Conservation (phyloP, 257 asterid genomes). For the Solanum tarijense region DNA sequence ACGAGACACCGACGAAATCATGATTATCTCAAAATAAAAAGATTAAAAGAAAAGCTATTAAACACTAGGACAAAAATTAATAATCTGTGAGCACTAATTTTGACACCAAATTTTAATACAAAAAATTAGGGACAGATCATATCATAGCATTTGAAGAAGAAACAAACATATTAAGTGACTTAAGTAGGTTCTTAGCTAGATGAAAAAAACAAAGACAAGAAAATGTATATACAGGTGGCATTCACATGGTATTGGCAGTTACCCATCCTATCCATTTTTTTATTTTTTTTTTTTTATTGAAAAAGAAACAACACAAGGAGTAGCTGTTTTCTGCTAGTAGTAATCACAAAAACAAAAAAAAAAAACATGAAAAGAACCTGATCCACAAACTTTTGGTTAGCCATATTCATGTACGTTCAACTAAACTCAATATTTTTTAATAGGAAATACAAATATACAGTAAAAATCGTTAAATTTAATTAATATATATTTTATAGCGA, state of each 20-base stretch:
- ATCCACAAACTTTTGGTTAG: conserved; percentile 35
- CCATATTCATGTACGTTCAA: neutral
- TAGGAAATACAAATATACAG: neutral
- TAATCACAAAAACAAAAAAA: conserved; percentile 1
- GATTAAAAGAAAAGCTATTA: conserved; percentile 1
- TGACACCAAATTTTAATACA: neutral
- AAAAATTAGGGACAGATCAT: neutral
- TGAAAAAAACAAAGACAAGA: conserved; percentile 1
- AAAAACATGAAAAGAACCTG: conserved; percentile 29
- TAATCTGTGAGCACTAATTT: neutral
- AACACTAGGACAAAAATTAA: conserved; percentile 9
- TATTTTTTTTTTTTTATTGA: conserved; percentile 48
- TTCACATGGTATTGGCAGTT: conserved; percentile 39
- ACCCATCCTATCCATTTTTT: conserved; percentile 50
- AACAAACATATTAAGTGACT: neutral
- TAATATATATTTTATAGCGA: neutral
- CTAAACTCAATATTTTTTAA: neutral
- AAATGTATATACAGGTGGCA: conserved; percentile 12
- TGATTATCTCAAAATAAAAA: neutral
- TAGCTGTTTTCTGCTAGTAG: neutral
- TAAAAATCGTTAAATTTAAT: neutral
- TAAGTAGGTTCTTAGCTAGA: neutral
- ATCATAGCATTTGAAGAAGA: neutral
- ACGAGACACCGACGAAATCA: neutral
- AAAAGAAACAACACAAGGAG: conserved; percentile 11